These are phyloP conservation scores for Podospora australis DNA, from an alignment of 495 filamentous ascomycete genomes.

Conservation along the genomic window DNA sequence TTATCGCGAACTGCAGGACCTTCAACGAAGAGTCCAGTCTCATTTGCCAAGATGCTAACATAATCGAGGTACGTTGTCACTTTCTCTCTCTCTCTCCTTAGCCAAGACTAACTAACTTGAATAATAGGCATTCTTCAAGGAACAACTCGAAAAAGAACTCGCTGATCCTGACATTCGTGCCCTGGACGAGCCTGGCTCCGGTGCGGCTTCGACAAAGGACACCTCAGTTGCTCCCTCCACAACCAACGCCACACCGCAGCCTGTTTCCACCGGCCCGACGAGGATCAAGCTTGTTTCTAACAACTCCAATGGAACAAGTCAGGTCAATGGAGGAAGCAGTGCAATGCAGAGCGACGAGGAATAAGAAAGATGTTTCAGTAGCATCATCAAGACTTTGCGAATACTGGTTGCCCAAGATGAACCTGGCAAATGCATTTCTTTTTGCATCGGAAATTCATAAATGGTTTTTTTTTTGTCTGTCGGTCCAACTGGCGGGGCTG, in stretches of 20 bases:
- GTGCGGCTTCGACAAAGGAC: slow-evolving; percentile 45
- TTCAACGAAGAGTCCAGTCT: slow-evolving; percentile 94
- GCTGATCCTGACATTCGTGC: slow-evolving; percentile 65
- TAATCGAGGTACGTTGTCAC: slow-evolving; percentile 68
- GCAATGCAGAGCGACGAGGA: slow-evolving; percentile 43
- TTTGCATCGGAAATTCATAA: no score
- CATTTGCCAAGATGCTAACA: slow-evolving; percentile 84
- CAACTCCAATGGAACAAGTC: slow-evolving; percentile 42
- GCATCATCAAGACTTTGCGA: no score
- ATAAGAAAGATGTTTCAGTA: no score
- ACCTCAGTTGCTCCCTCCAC: slow-evolving; percentile 60
- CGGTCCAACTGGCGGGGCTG: no score
- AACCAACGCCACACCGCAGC: slow-evolving; percentile 62
- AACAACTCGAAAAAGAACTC: slow-evolving; percentile 64
- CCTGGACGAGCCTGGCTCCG: slow-evolving; percentile 46
- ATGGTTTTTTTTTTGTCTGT: no score
- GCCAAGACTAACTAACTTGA: slow-evolving; percentile 23
- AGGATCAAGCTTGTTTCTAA: slow-evolving; percentile 50
- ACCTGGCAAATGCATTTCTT: no score
- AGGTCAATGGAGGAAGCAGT: slow-evolving; percentile 34
- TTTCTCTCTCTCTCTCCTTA: neutral
- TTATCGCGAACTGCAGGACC: slow-evolving; percentile 84
- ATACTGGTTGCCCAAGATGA: no score
- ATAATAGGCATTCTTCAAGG: slow-evolving; percentile 57
- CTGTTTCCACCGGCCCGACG: slow-evolving; percentile 34